Base-by-base conservation (phyloP, 352 stramenopile genomes). In the Pythium rhizo-oryzae region DNA sequence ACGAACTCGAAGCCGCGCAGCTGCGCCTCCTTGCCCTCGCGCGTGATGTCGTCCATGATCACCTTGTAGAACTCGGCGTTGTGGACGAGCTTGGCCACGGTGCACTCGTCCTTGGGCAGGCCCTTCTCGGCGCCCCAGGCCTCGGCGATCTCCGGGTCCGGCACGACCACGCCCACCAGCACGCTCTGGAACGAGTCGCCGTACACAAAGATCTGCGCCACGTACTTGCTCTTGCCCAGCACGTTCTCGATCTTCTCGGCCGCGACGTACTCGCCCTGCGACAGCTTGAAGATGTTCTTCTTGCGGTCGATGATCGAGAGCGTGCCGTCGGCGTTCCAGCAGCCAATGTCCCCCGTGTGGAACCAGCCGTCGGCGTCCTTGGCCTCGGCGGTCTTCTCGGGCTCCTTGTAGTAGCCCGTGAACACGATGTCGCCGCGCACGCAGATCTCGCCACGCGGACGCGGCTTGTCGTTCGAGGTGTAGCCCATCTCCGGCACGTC, bases 401-500 rank as follows among this genome's bases (percentile, higher is more conserved):
- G 79, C 70, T 99, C 90, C 69, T 98, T 98, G 55, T 52, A 55
- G 81, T 99, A 99, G 7, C 97, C 97, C 35, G 69, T 70, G 66
- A 97, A 95, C 21, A 98, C 69, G 59, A 89, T 82, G 9, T 77
- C 74, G 15, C 96, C 94, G 46, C 84, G 90, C n/a, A 94, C 64
- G 11, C 83, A 66, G 52, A 93, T 84, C 70, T 93, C 84, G 7
- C 84, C 84, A 33, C 85, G 78, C 11, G 85, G 85, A 21, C 77
- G 76, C n/a, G 82, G 82, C 52, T 84, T 81, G 75, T 98, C 91
- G 18, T 80, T 82, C 68, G 74, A 92, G 23, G 89, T 89, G 81
- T 99, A 99, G 58, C 90, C 92, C 97, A 99, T 99, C 62, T 99
- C 97, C 0, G 95, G 90, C 12, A 99, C 95, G 75, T 99, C 94